Conservation (phyloP, 768 basidiomycete species). For the Amanita rimosa region DNA sequence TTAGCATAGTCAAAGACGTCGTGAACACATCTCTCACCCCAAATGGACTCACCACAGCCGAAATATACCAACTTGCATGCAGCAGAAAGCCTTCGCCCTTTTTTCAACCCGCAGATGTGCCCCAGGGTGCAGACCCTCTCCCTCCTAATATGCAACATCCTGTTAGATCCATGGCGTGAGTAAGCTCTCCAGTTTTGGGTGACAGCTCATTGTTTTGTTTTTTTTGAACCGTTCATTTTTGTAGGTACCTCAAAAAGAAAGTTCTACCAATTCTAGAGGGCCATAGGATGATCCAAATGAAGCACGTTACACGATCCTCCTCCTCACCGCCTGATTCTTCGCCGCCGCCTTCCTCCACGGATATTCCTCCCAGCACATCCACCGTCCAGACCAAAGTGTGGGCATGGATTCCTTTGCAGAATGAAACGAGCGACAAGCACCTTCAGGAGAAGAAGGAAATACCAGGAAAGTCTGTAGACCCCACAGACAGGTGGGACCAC, state of each 20-base stretch:
- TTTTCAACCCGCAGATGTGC: slow-evolving; percentile 14
- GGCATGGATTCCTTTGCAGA: slow-evolving; percentile 24
- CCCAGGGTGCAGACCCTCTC: slow-evolving; percentile 3
- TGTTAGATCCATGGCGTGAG: slow-evolving; percentile 44
- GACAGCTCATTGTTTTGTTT: background rate
- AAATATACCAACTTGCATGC: slow-evolving; percentile 25
- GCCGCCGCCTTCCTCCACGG: slow-evolving; percentile 6
- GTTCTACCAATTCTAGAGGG: slow-evolving; percentile 37
- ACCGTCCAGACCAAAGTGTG: slow-evolving; percentile 18
- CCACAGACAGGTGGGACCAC: slow-evolving; percentile 25
- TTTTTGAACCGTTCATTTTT: background rate
- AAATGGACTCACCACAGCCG: slow-evolving; percentile 23
- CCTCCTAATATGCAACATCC: slow-evolving; percentile 34
- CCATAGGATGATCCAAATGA: slow-evolving; percentile 29
- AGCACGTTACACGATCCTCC: slow-evolving; percentile 17
- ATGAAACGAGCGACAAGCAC: background rate
- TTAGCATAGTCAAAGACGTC: slow-evolving; percentile 19
- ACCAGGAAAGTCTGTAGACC: background rate
- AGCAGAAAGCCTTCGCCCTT: slow-evolving; percentile 16
- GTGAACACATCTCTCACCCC: slow-evolving; percentile 16
- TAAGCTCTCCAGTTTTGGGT: background rate
- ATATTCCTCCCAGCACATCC: slow-evolving; percentile 6
- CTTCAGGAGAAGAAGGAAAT: background rate
- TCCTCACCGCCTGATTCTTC: slow-evolving; percentile 10
- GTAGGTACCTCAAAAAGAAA: slow-evolving; percentile 43